phyloP scores from a whole-genome alignment of 2,329 filamentous ascomycete species.

The Xylaria sp. region DNA sequence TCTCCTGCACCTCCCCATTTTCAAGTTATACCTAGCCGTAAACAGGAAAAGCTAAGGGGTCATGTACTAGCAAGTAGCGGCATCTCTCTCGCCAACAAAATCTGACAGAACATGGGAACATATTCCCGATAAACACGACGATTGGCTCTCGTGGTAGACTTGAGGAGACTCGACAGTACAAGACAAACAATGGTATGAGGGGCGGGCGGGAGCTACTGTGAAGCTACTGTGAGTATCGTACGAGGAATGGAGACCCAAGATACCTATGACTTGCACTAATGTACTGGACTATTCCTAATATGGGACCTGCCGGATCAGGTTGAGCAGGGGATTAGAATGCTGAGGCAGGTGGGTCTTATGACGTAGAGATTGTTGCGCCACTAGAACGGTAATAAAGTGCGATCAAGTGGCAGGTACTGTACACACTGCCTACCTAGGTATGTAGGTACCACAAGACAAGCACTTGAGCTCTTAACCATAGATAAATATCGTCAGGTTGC shows the following conservation, averaged over 20 bases:
- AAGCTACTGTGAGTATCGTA: slow-evolving; percentile 33
- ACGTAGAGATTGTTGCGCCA: slow-evolving; percentile 33
- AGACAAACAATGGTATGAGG: slow-evolving; percentile 17
- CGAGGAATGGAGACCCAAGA: background rate
- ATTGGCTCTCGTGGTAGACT: slow-evolving; percentile 7
- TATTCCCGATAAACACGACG: background rate
- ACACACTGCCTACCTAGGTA: slow-evolving; percentile 3
- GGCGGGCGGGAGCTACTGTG: slow-evolving; percentile 29
- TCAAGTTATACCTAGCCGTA: background rate
- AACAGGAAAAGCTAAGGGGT: background rate
- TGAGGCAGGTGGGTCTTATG: slow-evolving; percentile 28
- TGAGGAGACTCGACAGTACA: background rate
- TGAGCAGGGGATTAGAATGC: slow-evolving; percentile 1
- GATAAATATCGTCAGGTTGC: background rate
- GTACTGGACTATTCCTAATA: slow-evolving; percentile 24
- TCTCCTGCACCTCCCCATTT: background rate
- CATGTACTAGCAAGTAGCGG: background rate
- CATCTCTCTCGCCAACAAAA: background rate
- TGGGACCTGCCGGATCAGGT: slow-evolving; percentile 35
- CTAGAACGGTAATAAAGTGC: slow-evolving; percentile 36
- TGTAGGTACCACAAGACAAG: no score
- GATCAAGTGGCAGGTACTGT: slow-evolving; percentile 28
- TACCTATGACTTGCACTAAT: background rate
- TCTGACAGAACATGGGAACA: background rate
- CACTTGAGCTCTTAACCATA: no score